A percentile compares a stretch with the other conserved stretches of the same genome.
phyloP scores from a whole-genome alignment of 2,329 filamentous ascomycete genomes.

The Aotearoamyces nothofagi region DNA sequence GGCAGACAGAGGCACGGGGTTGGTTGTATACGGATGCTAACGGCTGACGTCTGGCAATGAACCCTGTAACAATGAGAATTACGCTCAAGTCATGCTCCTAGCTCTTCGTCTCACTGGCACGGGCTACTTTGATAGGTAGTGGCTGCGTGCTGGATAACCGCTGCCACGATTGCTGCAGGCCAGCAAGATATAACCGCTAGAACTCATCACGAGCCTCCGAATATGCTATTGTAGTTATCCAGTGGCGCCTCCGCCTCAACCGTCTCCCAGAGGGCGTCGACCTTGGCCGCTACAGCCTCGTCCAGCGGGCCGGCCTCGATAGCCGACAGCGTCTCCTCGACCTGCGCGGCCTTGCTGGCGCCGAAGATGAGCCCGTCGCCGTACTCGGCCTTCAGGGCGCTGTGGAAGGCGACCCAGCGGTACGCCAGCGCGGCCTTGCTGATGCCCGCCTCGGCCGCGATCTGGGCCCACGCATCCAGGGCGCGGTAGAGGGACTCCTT shows the following conservation, averaged over 20 bases:
- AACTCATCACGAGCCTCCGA: neutral
- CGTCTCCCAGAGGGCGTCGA: conserved; percentile 12
- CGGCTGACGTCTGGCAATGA: no score
- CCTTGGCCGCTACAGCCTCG: conserved; percentile 6
- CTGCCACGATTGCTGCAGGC: no score
- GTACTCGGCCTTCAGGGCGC: conserved; percentile 10
- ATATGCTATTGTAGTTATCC: conserved; percentile 6
- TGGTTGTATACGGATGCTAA: no score
- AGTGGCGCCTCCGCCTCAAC: conserved; percentile 14
- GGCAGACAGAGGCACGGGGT: no score
- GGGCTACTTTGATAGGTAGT: no score
- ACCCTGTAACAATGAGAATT: no score
- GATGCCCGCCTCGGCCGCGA: conserved; percentile 17
- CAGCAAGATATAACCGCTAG: no score
- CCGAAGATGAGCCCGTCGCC: conserved; percentile 20
- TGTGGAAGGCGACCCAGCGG: conserved; percentile 21
- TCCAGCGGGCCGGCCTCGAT: conserved; percentile 12
- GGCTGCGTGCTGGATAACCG: no score
- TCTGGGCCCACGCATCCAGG: conserved; percentile 14
- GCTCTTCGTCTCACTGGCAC: no score
- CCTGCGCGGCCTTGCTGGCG: conserved; percentile 8
- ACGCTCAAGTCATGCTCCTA: no score
- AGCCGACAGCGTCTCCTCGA: conserved; percentile 10
- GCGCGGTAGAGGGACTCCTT: conserved; percentile 11
- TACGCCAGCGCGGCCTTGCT: conserved; percentile 21